Conservation (phyloP, 257 asterid genomes). For the Solanum pinnatisectum region DNA sequence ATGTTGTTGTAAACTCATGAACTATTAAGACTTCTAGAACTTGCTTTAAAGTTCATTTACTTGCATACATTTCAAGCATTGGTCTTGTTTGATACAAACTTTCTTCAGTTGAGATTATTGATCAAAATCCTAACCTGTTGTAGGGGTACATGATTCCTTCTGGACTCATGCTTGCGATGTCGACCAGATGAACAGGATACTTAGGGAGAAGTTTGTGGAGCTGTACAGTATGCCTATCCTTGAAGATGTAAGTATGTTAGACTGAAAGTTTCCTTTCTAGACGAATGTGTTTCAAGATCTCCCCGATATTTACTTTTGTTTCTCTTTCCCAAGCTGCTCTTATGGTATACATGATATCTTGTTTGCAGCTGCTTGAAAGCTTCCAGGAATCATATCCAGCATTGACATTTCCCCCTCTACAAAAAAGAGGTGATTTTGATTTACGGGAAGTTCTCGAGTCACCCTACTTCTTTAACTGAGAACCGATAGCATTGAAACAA, state of each 20-base stretch:
- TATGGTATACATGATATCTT: not conserved
- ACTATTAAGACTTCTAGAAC: not conserved
- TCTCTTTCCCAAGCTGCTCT: not conserved
- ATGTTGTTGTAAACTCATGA: not conserved
- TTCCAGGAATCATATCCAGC: slow-evolving; percentile 64
- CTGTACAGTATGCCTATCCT: slow-evolving; percentile 73
- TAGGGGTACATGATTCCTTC: slow-evolving; percentile 96
- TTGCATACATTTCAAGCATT: not conserved
- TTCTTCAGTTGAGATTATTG: not conserved
- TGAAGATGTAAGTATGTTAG: slow-evolving; percentile 61
- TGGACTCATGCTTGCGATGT: slow-evolving; percentile 97
- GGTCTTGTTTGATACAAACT: not conserved
- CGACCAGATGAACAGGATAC: slow-evolving; percentile 75
- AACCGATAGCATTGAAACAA: not conserved
- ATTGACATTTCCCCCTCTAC: slow-evolving; percentile 62
- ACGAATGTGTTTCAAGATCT: not conserved
- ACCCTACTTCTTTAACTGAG: slow-evolving; percentile 84
- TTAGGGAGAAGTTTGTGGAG: slow-evolving; percentile 80
- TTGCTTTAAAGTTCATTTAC: not conserved
- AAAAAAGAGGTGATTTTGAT: slow-evolving; percentile 64
- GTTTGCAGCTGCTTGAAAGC: slow-evolving; percentile 64
- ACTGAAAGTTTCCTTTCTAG: not conserved
- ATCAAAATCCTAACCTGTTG: not conserved
- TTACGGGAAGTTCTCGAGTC: slow-evolving; percentile 56
- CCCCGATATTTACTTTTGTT: not conserved